Percentiles rank a stretch among this genome's conserved stretches.
phyloP scores from a whole-genome alignment of 306 rosid species.

The Rosa multiflora region DNA sequence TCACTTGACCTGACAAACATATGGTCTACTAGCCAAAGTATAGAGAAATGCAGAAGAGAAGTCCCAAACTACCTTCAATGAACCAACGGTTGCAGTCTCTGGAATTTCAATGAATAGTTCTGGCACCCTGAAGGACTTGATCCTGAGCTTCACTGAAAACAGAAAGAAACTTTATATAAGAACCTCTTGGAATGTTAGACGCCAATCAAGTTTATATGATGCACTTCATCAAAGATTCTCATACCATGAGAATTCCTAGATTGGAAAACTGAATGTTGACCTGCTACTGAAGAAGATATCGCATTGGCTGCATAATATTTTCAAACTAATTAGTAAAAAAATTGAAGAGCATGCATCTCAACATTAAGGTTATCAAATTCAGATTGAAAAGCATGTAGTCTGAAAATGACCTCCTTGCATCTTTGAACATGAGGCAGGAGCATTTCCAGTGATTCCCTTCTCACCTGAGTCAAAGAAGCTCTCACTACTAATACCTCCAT shows the following conservation, averaged over 20 bases:
- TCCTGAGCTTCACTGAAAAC: constrained; percentile 86
- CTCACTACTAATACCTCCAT: constrained; percentile 39
- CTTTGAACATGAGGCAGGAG: constrained; percentile 44
- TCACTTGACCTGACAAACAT: background rate
- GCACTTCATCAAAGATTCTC: constrained; percentile 35
- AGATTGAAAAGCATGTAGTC: constrained; percentile 24
- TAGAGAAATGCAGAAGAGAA: constrained; percentile 2
- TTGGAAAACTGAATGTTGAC: constrained; percentile 43
- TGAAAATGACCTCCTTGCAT: constrained; percentile 46
- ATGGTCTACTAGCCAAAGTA: background rate
- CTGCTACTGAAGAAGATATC: constrained; percentile 43
- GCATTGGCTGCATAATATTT: constrained; percentile 46
- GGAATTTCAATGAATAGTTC: constrained; percentile 90
- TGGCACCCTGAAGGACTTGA: constrained; percentile 92
- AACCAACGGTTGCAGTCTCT: constrained; percentile 79
- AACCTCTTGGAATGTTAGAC: constrained; percentile 43
- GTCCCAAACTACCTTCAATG: constrained; percentile 64
- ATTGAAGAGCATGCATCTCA: constrained; percentile 20
- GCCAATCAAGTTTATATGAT: constrained; percentile 40
- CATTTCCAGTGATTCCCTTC: constrained; percentile 44
- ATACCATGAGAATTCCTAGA: constrained; percentile 83
- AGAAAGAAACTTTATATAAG: constrained; percentile 40
- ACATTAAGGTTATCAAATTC: constrained; percentile 8
- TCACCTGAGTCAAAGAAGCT: constrained; percentile 40
- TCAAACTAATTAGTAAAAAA: constrained; percentile 22